Percentiles rank a stretch among this genome's conserved stretches.
Evolutionary conservation across 768 basidiomycete genomes (phyloP).

Genomic region (Boletus rex-veris): DNA sequence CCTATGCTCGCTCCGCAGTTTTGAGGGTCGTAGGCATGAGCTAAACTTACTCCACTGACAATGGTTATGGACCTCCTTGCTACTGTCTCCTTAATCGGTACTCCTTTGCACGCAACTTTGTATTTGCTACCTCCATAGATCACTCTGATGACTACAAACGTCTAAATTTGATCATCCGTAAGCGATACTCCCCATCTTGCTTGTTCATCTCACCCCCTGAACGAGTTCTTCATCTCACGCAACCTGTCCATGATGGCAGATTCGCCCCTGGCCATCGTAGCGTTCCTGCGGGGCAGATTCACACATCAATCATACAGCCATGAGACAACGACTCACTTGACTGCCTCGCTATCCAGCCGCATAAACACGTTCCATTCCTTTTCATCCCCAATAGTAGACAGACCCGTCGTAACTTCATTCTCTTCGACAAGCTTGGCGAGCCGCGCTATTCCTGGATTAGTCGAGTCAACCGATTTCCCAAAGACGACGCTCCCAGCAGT

Average conservation of each 20-base stretch:
- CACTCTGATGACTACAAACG: not conserved
- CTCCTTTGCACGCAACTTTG: not conserved
- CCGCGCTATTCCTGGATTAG: slow-evolving; percentile 55
- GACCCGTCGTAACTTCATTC: slow-evolving; percentile 68
- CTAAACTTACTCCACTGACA: not conserved
- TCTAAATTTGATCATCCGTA: not conserved
- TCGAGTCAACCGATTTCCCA: slow-evolving; percentile 59
- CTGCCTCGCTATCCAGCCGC: slow-evolving; percentile 61
- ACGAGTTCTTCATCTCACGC: slow-evolving; percentile 82
- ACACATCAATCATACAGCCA: not conserved
- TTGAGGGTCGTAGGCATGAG: slow-evolving; percentile 56
- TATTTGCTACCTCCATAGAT: not conserved
- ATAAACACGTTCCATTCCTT: slow-evolving; percentile 96
- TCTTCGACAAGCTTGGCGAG: slow-evolving; percentile 55
- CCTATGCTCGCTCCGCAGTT: slow-evolving; percentile 79
- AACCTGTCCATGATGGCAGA: slow-evolving; percentile 68
- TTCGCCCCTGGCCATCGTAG: slow-evolving; percentile 41
- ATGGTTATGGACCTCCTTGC: not conserved
- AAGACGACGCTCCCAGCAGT: slow-evolving; percentile 73
- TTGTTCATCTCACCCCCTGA: slow-evolving; percentile 41
- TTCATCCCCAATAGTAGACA: slow-evolving; percentile 90
- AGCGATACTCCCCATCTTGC: not conserved
- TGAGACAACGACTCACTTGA: slow-evolving; percentile 48
- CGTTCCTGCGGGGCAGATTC: slow-evolving; percentile 39
- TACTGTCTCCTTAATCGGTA: not conserved